A percentile compares a stretch with the other conserved stretches of the same genome.
These are phyloP conservation scores for Cadophora sp. DNA, from an alignment of 2,329 filamentous ascomycete genomes.

Conservation along the genomic window DNA sequence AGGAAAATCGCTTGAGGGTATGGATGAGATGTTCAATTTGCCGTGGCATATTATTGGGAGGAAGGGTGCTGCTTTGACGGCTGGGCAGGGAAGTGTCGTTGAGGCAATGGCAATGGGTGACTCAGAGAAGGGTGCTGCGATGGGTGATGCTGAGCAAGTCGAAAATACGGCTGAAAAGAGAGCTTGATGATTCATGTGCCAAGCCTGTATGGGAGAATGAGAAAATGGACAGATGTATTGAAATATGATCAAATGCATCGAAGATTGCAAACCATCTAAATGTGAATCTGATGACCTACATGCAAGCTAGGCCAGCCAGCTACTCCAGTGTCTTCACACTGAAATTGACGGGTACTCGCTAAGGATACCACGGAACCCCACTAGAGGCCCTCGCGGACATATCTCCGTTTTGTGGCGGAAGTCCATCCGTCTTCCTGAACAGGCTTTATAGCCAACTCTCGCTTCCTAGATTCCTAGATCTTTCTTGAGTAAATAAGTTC, in stretches of 20 bases:
- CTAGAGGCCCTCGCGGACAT: neutral
- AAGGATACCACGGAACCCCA: too few species aligned
- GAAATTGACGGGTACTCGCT: too few species aligned
- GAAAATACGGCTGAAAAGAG: slow-evolving; percentile 38
- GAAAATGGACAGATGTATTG: neutral
- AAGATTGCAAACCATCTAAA: neutral
- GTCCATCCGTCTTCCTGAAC: neutral
- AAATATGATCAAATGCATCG: neutral
- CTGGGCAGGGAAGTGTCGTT: slow-evolving; percentile 54
- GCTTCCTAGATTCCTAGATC: neutral
- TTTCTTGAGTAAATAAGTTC: neutral
- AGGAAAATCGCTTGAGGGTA: slow-evolving; percentile 69
- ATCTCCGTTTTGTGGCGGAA: neutral
- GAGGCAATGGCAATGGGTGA: slow-evolving; percentile 49
- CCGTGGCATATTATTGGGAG: slow-evolving; percentile 78
- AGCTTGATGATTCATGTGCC: slow-evolving; percentile 28
- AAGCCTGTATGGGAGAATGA: neutral
- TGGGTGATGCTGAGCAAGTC: slow-evolving; percentile 38
- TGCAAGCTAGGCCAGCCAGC: too few species aligned
- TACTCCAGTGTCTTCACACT: neutral
- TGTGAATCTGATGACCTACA: neutral
- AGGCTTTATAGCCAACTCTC: neutral
- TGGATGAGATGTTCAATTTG: slow-evolving; percentile 74
- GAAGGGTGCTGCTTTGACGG: slow-evolving; percentile 47
- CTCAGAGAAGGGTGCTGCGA: slow-evolving; percentile 53